Evolutionary conservation across 169 alveolate genomes (phyloP), one percentile per base, ranked within the genome.

Genomic region (Cryptosporidium ubiquitum): DNA sequence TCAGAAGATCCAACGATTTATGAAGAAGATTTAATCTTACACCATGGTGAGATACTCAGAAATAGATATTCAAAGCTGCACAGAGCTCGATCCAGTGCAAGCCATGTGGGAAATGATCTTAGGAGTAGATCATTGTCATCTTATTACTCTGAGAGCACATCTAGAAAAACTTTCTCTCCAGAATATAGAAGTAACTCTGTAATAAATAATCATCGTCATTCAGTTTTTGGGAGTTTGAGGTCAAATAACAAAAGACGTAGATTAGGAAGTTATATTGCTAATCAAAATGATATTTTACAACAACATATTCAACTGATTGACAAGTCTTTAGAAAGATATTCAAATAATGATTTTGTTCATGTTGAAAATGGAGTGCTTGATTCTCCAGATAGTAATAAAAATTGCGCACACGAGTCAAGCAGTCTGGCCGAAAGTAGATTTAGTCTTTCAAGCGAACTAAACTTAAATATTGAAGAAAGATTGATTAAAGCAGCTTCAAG

Each of bases 71-170:
- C 69, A 79, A 79, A 40, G 33, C 14, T 40, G 14, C 42, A 37
- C 33, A 26, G 5, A 10, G 23, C 29, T 26, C 20, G 73, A n/a
- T 3, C 29, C 23, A n/a, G 26, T 33, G 4, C 42, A 7, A 33
- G 7, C 20, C 26, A 29, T 31, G 4, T 18, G 39, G 20, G n/a
- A 31, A 29, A 14, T 58, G 73, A 79, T 42, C 14, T 5, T 26
- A 79, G 89, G 61, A 79, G 89, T 47, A 58, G 89, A 35, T 79
- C 89, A 9, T 26, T 79, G 29, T 58, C 89, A 20, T 79, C 89
- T 12, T 79, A 79, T 79, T 79, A 79, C 61, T 31, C 39, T 10
- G 89, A 73, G 39, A 64, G 29, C 9, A 23, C 18, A 7, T 58
- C 35, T 57, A 44, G 49, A 9, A 23, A 37, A 16, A 29, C 42